Conservation (phyloP, 208 protist species). For the Tritrichomonas musculus region DNA sequence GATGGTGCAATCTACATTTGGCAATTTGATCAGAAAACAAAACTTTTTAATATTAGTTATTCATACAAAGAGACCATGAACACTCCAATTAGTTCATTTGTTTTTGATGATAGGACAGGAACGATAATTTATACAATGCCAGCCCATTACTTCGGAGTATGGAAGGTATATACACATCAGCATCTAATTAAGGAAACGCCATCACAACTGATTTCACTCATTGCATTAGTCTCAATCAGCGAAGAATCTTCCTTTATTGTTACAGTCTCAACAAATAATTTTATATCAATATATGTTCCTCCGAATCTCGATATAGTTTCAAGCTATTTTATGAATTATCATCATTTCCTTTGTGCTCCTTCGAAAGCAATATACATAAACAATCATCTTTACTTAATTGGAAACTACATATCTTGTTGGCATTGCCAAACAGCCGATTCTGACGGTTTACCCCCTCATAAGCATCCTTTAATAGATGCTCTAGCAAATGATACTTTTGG, state of each 20-base stretch:
- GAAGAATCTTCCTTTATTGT: constrained; percentile 15
- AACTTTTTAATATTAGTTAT: background rate
- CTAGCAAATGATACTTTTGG: background rate
- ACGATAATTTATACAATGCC: background rate
- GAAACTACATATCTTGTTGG: background rate
- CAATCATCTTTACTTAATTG: background rate
- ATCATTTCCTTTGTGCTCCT: background rate
- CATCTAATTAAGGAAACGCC: background rate
- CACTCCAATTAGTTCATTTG: background rate
- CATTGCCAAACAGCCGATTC: background rate
- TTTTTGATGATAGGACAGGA: background rate
- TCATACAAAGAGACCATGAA: background rate
- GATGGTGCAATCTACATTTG: background rate
- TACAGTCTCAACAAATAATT: background rate
- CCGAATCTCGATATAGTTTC: background rate
- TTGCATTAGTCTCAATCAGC: background rate
- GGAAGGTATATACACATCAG: background rate
- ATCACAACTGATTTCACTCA: background rate
- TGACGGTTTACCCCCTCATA: background rate
- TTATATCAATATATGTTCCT: background rate
- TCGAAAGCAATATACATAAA: background rate
- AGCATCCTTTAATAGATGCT: background rate
- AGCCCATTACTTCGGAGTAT: background rate
- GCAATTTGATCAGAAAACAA: background rate
- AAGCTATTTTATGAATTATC: background rate